Percentiles rank a stretch among this genome's conserved stretches.
These are phyloP conservation scores for Fusarium sp. DNA, from an alignment of 2,329 filamentous ascomycete genomes.

Conservation along the genomic window DNA sequence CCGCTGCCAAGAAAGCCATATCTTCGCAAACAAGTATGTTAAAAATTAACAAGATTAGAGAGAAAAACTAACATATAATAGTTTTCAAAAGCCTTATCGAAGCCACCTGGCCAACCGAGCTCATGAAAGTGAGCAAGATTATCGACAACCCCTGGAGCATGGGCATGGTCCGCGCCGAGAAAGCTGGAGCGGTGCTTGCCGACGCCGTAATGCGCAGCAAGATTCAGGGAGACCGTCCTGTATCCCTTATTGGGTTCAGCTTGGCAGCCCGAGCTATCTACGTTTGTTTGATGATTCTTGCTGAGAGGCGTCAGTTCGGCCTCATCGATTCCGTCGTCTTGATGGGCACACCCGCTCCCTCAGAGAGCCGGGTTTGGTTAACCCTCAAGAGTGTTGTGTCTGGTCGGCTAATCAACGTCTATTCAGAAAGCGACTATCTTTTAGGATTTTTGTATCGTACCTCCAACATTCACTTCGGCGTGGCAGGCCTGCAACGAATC, in stretches of 20 bases:
- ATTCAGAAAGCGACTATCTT: slow-evolving; percentile 86
- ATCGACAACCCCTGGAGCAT: slow-evolving; percentile 86
- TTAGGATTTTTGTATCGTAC: slow-evolving; percentile 89
- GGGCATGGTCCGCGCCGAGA: slow-evolving; percentile 80
- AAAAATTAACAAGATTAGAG: background rate
- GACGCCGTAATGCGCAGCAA: slow-evolving; percentile 82
- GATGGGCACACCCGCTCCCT: slow-evolving; percentile 84
- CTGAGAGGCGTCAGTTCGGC: slow-evolving; percentile 85
- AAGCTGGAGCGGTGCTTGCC: slow-evolving; percentile 77
- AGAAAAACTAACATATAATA: slow-evolving; percentile 37
- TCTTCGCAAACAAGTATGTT: slow-evolving; percentile 59
- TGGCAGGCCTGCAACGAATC: slow-evolving; percentile 85
- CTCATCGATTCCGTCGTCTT: slow-evolving; percentile 87
- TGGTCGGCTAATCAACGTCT: slow-evolving; percentile 90
- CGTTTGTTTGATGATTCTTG: slow-evolving; percentile 81
- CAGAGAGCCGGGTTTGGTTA: slow-evolving; percentile 78
- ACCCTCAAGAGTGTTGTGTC: slow-evolving; percentile 81
- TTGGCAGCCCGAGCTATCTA: slow-evolving; percentile 87
- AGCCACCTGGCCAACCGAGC: slow-evolving; percentile 69
- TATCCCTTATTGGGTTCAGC: slow-evolving; percentile 85
- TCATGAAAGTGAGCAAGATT: slow-evolving; percentile 77
- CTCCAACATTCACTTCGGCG: slow-evolving; percentile 82
- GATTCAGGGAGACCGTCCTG: slow-evolving; percentile 82
- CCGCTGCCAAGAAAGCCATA: slow-evolving; percentile 68
- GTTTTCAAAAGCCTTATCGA: slow-evolving; percentile 68